Conservation (phyloP, 140 eudicot genomes). For the Cichorium intybus region DNA sequence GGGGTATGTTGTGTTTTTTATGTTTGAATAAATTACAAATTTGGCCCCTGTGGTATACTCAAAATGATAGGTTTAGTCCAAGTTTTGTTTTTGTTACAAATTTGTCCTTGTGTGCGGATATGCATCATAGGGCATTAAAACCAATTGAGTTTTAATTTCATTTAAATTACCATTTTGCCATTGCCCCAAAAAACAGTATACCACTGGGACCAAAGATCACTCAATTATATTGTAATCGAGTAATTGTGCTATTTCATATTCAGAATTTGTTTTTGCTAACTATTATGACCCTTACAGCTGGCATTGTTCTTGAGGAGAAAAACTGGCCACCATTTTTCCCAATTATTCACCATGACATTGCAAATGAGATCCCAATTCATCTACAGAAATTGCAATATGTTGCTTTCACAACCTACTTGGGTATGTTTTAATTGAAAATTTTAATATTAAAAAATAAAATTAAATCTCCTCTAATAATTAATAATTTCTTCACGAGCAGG, state of each 20-base stretch:
- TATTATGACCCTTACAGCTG: too few relatives aligned
- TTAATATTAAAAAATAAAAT: neutral
- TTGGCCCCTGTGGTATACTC: too few relatives aligned
- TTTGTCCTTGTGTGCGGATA: neutral
- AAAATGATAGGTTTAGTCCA: too few relatives aligned
- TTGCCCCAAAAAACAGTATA: too few relatives aligned
- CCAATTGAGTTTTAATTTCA: neutral
- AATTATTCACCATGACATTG: slow-evolving; percentile 94
- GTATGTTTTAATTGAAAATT: too few relatives aligned
- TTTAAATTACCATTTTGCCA: too few relatives aligned
- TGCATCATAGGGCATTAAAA: too few relatives aligned
- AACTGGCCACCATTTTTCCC: slow-evolving; percentile 99
- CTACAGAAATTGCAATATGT: slow-evolving; percentile 85
- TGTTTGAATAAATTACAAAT: too few relatives aligned
- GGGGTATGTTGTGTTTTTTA: slow-evolving; percentile 49
- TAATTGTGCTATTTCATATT: too few relatives aligned
- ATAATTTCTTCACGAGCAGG: slow-evolving; percentile 44
- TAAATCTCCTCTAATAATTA: neutral
- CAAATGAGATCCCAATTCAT: slow-evolving; percentile 92
- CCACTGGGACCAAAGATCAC: too few relatives aligned
- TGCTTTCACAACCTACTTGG: slow-evolving; percentile 85
- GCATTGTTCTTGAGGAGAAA: slow-evolving; percentile 90
- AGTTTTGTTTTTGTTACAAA: slow-evolving; percentile 1
- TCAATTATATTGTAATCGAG: too few relatives aligned
- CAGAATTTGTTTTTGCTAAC: too few relatives aligned